phyloP scores from a whole-genome alignment of 495 filamentous ascomycete species.

The Opeltia flavorubescens region DNA sequence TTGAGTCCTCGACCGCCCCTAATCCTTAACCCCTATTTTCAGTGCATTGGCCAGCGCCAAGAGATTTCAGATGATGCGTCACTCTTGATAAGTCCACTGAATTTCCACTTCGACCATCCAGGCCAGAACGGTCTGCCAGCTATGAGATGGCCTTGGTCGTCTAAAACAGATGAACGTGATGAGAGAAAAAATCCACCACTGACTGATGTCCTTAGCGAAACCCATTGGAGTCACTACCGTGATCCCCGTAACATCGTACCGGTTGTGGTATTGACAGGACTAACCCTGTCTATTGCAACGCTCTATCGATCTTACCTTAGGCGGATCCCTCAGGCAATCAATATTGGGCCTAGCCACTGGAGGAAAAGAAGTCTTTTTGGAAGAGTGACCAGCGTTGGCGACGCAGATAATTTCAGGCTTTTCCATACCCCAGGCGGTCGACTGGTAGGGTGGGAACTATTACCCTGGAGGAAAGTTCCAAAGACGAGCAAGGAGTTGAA shows the following conservation, averaged over 20 bases:
- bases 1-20: no score
- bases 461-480: conserved; percentile 61
- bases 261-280: conserved; percentile 52
- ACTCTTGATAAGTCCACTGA: no score
- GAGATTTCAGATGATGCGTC: no score
- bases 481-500: conserved; percentile 49
- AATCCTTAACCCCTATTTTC: no score
- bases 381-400: conserved; percentile 81
- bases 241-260: conserved; percentile 52
- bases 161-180: conserved; percentile 21
- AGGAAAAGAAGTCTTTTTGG: conserved; percentile 65
- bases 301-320: conserved; percentile 60
- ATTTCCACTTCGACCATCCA: no score
- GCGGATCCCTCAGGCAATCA: conserved; percentile 57
- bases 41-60: no score
- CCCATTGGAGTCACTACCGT: conserved; percentile 54
- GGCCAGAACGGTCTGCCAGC: conserved; percentile 2
- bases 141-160: conserved; percentile 43
- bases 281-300: conserved; percentile 33
- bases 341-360: conserved; percentile 51
- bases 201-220: conserved; percentile 32
- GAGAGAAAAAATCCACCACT: conserved; percentile 12
- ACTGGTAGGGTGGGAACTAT: conserved; percentile 80
- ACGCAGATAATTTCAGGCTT: conserved; percentile 86
- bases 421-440: conserved; percentile 89